Percentiles rank a stretch among this genome's conserved stretches.
phyloP scores from a whole-genome alignment of 73 alveolate species.

The Blepharisma japonicum region DNA sequence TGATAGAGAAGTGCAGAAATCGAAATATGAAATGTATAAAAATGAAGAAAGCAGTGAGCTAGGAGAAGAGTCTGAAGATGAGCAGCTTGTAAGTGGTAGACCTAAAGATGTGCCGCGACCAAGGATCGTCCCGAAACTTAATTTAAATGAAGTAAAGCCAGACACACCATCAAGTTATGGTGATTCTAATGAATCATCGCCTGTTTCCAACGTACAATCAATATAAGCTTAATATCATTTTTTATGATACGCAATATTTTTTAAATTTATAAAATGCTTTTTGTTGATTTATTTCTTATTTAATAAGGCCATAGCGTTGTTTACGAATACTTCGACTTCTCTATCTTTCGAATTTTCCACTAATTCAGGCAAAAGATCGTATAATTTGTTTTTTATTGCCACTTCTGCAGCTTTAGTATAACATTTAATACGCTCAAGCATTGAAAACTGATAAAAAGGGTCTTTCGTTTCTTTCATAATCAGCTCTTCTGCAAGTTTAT shows the following conservation, averaged over 20 bases:
- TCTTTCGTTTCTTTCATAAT: not conserved
- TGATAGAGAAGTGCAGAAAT: conserved; percentile 11
- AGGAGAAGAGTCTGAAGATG: conserved; percentile 15
- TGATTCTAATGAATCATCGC: too few species aligned
- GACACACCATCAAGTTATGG: too few species aligned
- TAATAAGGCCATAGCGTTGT: not conserved
- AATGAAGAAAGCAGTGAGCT: not conserved
- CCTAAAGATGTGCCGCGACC: conserved; percentile 13
- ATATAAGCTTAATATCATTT: too few species aligned
- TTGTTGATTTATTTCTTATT: too few species aligned
- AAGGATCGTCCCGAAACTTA: conserved; percentile 4
- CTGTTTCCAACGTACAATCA: too few species aligned
- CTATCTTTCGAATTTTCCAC: not conserved
- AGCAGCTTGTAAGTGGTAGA: conserved; percentile 18
- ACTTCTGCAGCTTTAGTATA: conserved; percentile 5
- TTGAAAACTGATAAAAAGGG: not conserved
- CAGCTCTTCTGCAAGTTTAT: not conserved
- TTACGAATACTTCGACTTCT: not conserved
- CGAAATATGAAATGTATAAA: not conserved
- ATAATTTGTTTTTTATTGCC: not conserved
- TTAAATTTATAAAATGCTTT: too few species aligned
- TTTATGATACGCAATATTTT: too few species aligned
- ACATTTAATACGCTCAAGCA: not conserved
- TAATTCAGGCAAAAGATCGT: not conserved
- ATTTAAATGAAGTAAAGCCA: not conserved